Conservation (phyloP, 2,329 filamentous ascomycete species). For the Beauveria scarabaeidicola region DNA sequence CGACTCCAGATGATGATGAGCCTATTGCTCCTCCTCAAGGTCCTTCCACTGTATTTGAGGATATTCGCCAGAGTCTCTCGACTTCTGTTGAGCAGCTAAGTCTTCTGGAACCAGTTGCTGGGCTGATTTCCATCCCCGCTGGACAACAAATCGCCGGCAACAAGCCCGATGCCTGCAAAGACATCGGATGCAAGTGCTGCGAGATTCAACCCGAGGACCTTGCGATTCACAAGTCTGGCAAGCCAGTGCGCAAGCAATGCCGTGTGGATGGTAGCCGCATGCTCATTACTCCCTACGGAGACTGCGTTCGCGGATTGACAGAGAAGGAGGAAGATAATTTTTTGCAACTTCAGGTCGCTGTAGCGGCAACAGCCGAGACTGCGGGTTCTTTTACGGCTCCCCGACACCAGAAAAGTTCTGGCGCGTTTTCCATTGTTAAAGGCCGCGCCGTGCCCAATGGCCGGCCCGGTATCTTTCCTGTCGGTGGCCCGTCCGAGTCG, state of each 20-base stretch:
- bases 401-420: conserved; percentile 43
- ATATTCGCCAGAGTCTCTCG: conserved; percentile 27
- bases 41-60: conserved; percentile 27
- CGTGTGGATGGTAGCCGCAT: conserved; percentile 55
- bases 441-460: conserved; percentile 58
- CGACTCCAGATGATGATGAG: conserved; percentile 13
- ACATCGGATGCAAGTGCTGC: conserved; percentile 30
- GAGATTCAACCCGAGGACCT: conserved; percentile 43
- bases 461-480: conserved; percentile 52
- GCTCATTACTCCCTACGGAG: conserved; percentile 67
- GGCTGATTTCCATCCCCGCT: conserved; percentile 7
- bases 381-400: conserved; percentile 49
- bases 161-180: conserved; percentile 26
- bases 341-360: conserved; percentile 55
- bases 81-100: conserved; percentile 27
- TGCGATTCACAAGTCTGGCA: conserved; percentile 43
- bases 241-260: conserved; percentile 50
- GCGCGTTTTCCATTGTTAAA: conserved; percentile 54
- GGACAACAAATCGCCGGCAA: conserved; percentile 7
- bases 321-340: conserved; percentile 62
- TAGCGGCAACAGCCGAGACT: conserved; percentile 41
- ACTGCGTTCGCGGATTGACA: conserved; percentile 65
- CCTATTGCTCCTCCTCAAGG: conserved; percentile 19
- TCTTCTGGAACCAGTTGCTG: conserved; percentile 28
- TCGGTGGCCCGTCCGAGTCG: conserved; percentile 35